Base-by-base conservation (phyloP, 352 stramenopile genomes). In the Phytophthora podocarpi region DNA sequence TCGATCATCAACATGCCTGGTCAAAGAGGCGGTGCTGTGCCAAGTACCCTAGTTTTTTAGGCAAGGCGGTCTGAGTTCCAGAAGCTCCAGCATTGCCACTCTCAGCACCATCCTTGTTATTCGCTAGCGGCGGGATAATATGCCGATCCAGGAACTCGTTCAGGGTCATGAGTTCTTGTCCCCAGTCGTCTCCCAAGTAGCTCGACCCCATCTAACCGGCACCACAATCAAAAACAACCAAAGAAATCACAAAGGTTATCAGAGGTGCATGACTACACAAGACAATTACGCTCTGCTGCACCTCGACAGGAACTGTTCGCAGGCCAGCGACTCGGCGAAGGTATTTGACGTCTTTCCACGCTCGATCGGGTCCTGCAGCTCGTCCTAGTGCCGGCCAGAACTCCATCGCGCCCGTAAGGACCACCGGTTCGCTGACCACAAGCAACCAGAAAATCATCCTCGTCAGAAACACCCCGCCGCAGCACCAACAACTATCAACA, bases 1-100 rank as follows among this genome's bases (percentile, higher is more conserved):
- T 16, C 21, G 12, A 31, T 16, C 6, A 41, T 45, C 15, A 23
- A 51, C 46, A n/a, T 46, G 91, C 85, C 80, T 97, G 89, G 11
- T 97, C 90, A 64, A 97, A 97, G 26, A 97, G 80, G 49, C 90
- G 76, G 35, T 97, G 88, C 64, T 97, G 90, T 0, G 90, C 90
- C 31, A 97, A 61, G 51, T 97, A 97, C 4, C 82, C 89, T 4
- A 82, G 18, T 32, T 62, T 65, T 37, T 36, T 64, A 35, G 21
- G 13, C 3, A 23, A 20, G 7, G 31, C 8, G 9, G 16, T 20
- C 12, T 56, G 31, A 42, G 15, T 35, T 55, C 24, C 20, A 32
- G 34, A 12, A 36, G 26, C 37, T 27, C 15, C 43, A 28, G n/a
- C 20, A 20, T 51, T 35, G 37, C 12, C 49, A 32, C 2, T 34